Evolutionary conservation across 1,284 basidiomycete species (phyloP), one percentile per base, ranked within the genome.

Genomic region (Tilletia indica): DNA sequence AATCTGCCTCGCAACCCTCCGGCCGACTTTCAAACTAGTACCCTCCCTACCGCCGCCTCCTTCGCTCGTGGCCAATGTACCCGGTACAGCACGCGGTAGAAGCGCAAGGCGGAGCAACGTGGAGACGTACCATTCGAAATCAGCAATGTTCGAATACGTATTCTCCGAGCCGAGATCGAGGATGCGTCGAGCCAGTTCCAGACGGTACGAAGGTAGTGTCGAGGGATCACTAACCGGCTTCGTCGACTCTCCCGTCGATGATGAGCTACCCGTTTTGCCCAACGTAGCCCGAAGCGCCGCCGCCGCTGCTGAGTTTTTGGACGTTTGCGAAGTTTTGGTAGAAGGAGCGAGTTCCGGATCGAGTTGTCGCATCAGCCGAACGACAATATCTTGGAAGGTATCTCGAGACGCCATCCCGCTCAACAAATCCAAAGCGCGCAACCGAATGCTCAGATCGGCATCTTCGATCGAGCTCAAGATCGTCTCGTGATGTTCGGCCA

Each of bases 41-140:
- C n/a, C 51, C n/a, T 70, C 73, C 87, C 78, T 91, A 87, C 70
- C 63, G 90, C 92, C 67, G 3, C 61, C 61, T 9, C 39, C 61
- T 3, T 34, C 19, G 11, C 61, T 34, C 54, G 2, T 31, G 25
- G 25, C 25, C 25, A 31, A 31, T 31, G 25, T 31, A 31, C 25
- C 39, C 58, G 38, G 63, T 49, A 58, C 38, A 3, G 34, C 3
- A 6, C 34, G 3, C 19, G 61, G 61, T 12, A 97, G 88, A 81
- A 94, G 93, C 0, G 92, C 90, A 2, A 99, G 88, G 78, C 97
- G 74, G 21, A 82, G 36, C 0, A 83, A 72, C 2, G 74, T 93
- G 8, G 94, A 96, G 36, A 98, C 87, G 82, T 94, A 97, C 97
- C 97, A 99, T 80, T 95, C 91, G 82, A 98, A 97, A 85, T 98